phyloP scores from a whole-genome alignment of 176 grass and related monocot species.

The Urochloa ruziziensis region DNA sequence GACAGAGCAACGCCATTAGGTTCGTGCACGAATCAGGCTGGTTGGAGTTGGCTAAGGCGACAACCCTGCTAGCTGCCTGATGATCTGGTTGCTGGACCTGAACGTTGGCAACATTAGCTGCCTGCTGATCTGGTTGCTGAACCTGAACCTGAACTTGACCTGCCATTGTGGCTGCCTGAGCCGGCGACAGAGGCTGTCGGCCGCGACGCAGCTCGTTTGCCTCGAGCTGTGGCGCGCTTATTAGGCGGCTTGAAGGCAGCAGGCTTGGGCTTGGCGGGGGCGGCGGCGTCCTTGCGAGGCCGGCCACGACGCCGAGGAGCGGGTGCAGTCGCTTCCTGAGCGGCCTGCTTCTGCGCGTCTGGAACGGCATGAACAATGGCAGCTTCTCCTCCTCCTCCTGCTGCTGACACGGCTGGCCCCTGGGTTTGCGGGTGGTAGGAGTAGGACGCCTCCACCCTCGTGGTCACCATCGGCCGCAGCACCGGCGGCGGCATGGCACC shows the following conservation, averaged over 20 bases:
- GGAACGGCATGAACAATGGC: not conserved
- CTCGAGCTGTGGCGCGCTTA: not conserved
- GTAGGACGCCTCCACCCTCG: not conserved
- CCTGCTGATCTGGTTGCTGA: not conserved
- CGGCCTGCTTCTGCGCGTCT: not conserved
- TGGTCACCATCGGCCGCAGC: not conserved
- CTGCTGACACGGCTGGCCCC: too few species aligned
- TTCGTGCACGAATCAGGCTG: too few species aligned
- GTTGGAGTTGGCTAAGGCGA: not conserved
- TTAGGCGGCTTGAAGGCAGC: not conserved
- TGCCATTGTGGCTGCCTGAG: not conserved
- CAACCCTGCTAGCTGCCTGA: not conserved
- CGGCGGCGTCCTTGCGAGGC: not conserved
- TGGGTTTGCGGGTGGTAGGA: not conserved
- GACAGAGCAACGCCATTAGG: not conserved
- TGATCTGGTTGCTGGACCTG: not conserved
- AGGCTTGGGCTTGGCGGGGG: not conserved
- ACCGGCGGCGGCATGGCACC: not conserved
- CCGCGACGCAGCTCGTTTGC: not conserved
- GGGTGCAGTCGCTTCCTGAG: not conserved
- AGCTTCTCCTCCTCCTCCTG: not conserved
- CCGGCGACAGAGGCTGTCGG: not conserved
- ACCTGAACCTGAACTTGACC: not conserved
- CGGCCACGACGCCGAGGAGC: slow-evolving; percentile 14
- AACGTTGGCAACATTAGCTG: not conserved